Conservation (phyloP, 352 stramenopile genomes). For the Globisporangium lucens region DNA sequence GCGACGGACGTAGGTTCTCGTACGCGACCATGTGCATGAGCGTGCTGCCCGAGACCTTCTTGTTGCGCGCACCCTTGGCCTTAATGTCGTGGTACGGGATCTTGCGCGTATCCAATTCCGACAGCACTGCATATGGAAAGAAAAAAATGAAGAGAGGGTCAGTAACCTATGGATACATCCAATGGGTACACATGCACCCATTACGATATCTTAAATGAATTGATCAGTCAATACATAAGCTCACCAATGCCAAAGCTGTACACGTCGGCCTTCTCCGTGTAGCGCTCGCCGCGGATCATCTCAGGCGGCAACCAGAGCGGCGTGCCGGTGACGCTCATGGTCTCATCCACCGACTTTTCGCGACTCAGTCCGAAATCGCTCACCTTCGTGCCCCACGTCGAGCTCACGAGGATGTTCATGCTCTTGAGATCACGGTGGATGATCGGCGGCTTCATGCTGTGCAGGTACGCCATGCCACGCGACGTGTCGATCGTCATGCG, state of each 20-base stretch:
- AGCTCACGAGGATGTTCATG: conserved; percentile 90
- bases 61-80: conserved; percentile 75
- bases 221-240: conserved; percentile 1
- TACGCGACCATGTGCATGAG: conserved; percentile 91
- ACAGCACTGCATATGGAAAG: conserved; percentile 43
- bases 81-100: conserved; percentile 90
- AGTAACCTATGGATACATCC: not conserved
- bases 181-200: conserved; percentile 1
- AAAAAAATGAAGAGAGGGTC: conserved; percentile 7
- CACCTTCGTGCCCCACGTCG: conserved; percentile 91
- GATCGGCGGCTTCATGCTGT: conserved; percentile 97
- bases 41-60: conserved; percentile 81
- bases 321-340: conserved; percentile 90
- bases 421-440: conserved; percentile 99
- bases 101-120: conserved; percentile 82
- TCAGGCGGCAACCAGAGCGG: conserved; percentile 83
- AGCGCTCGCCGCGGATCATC: conserved; percentile 87
- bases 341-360: conserved; percentile 94
- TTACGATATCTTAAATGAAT: conserved; percentile 4
- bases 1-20: conserved; percentile 78
- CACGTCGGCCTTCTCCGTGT: conserved; percentile 87
- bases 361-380: conserved; percentile 97
- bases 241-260: conserved; percentile 87
- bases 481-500: conserved; percentile 90
- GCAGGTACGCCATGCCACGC: conserved; percentile 96